These are phyloP conservation scores for Mucuna pruriens DNA, from an alignment of 306 rosid species.

Conservation along the genomic window DNA sequence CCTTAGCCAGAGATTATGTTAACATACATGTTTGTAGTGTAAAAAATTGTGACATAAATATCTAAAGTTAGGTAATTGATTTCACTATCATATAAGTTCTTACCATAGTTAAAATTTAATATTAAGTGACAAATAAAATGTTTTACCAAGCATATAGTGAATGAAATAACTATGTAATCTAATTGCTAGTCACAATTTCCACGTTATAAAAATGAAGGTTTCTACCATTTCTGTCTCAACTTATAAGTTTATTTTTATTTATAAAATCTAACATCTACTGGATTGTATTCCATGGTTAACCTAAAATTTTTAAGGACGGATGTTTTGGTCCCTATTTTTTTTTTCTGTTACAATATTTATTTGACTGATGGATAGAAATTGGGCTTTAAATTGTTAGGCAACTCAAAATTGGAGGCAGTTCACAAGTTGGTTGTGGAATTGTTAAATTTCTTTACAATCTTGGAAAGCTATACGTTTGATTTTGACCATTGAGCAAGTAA, in stretches of 20 bases:
- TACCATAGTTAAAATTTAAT: background rate
- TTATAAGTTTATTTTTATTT: background rate
- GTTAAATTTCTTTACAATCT: slow-evolving; percentile 1
- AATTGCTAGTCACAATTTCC: slow-evolving; percentile 8
- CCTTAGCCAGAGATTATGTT: no score
- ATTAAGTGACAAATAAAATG: background rate
- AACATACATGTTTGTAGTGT: background rate
- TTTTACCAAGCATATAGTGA: background rate
- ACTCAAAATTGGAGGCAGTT: slow-evolving; percentile 10
- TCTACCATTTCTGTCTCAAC: background rate
- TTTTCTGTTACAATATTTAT: background rate
- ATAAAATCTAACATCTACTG: background rate
- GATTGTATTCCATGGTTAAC: background rate
- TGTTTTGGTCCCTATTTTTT: background rate
- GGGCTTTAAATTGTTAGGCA: slow-evolving; percentile 3
- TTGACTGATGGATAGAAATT: slow-evolving; percentile 9
- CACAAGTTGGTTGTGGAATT: background rate
- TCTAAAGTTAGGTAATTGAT: background rate
- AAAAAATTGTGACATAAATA: background rate
- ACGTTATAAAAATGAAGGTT: background rate
- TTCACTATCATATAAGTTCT: slow-evolving; percentile 10
- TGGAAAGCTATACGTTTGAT: background rate
- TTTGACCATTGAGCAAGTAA: background rate
- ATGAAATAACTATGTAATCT: background rate
- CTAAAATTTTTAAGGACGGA: background rate